These are phyloP conservation scores for Rhodocollybia butyracea DNA, from an alignment of 768 basidiomycete species.

Conservation along the genomic window DNA sequence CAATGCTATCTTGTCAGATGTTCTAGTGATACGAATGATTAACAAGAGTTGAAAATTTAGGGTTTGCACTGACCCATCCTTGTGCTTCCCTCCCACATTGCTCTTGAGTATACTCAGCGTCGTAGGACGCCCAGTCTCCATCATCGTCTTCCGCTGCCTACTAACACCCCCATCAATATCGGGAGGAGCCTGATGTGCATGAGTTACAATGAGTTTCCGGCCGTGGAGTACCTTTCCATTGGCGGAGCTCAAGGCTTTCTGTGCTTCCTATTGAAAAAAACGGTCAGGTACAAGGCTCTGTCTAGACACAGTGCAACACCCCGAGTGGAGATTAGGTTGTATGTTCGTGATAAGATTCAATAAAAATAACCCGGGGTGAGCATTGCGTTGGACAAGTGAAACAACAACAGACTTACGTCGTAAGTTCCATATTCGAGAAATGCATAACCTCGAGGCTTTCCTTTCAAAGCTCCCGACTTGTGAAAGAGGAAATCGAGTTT, in stretches of 20 bases:
- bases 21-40: slow-evolving; percentile 45
- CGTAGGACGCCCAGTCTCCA: slow-evolving; percentile 71
- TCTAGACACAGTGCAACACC: slow-evolving; percentile 2
- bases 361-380: slow-evolving; percentile 49
- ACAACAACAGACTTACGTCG: slow-evolving; percentile 58
- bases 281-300: slow-evolving; percentile 6
- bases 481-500: slow-evolving; percentile 96
- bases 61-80: slow-evolving; percentile 54
- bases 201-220: slow-evolving; percentile 86
- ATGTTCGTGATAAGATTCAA: slow-evolving; percentile 8
- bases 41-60: slow-evolving; percentile 3
- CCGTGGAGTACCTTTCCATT: slow-evolving; percentile 85
- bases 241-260: slow-evolving; percentile 66
- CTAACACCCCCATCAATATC: slow-evolving; percentile 26
- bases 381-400: slow-evolving; percentile 18
- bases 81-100: slow-evolving; percentile 42
- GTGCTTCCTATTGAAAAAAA: slow-evolving; percentile 61
- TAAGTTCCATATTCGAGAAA: slow-evolving; percentile 83
- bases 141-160: slow-evolving; percentile 38
- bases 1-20: slow-evolving; percentile 85
- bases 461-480: slow-evolving; percentile 83
- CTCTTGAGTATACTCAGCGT: slow-evolving; percentile 87
- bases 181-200: slow-evolving; percentile 79
- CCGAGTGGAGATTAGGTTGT: slow-evolving; percentile 13
- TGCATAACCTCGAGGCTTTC: slow-evolving; percentile 93